phyloP scores from a whole-genome alignment of 306 rosid genomes.

The Carpinus viminea region DNA sequence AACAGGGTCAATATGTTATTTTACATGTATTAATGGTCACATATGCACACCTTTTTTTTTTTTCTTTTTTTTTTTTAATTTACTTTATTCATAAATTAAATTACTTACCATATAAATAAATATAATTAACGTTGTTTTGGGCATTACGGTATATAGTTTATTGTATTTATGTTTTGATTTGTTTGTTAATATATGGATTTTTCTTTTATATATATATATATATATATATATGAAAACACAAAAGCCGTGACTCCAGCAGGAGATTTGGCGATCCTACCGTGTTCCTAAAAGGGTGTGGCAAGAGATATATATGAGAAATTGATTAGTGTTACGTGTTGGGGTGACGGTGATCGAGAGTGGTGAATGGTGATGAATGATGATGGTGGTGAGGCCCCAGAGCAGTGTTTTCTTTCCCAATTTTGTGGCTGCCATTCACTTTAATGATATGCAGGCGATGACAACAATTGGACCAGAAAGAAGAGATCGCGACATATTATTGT shows the following conservation, averaged over 20 bases:
- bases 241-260: not conserved
- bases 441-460: not conserved
- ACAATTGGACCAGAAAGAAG: not conserved
- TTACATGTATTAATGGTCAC: too few relatives aligned
- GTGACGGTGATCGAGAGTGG: not conserved
- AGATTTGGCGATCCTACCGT: not conserved
- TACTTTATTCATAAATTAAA: too few relatives aligned
- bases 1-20: too few relatives aligned
- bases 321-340: not conserved
- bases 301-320: not conserved
- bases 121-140: too few relatives aligned
- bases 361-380: not conserved
- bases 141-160: too few relatives aligned
- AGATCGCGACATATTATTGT: not conserved
- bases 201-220: too few relatives aligned
- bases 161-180: too few relatives aligned
- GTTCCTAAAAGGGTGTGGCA: not conserved
- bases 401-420: not conserved
- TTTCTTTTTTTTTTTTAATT: too few relatives aligned
- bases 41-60: too few relatives aligned
- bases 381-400: not conserved
- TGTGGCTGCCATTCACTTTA: not conserved
- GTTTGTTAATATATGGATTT: too few relatives aligned
- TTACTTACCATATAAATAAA: too few relatives aligned
- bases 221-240: too few relatives aligned